These are phyloP conservation scores for Fonsecaea monophora DNA, from an alignment of 2,329 filamentous ascomycete species.

Conservation along the genomic window DNA sequence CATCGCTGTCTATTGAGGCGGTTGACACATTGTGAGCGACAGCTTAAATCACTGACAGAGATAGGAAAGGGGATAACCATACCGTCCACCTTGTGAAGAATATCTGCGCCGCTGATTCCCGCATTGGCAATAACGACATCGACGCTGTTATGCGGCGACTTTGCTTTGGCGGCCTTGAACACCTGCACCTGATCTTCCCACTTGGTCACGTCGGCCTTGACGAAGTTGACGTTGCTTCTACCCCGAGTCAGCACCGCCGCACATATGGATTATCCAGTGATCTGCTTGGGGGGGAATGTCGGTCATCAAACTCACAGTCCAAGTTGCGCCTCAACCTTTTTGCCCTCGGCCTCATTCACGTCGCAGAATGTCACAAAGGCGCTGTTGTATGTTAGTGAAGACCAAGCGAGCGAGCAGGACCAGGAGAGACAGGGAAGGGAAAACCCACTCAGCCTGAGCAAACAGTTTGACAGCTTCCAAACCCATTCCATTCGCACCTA, in stretches of 20 bases:
- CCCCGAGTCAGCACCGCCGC: neutral
- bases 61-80: too few relatives aligned
- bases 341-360: slow-evolving; percentile 51
- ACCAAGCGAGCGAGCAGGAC: too few relatives aligned
- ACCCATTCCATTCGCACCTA: neutral
- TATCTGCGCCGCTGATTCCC: slow-evolving; percentile 46
- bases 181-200: slow-evolving; percentile 54
- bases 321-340: slow-evolving; percentile 35
- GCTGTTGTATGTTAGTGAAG: neutral
- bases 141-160: slow-evolving; percentile 49
- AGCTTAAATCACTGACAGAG: too few relatives aligned
- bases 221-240: slow-evolving; percentile 41
- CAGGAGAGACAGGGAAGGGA: too few relatives aligned
- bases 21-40: too few relatives aligned
- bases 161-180: slow-evolving; percentile 50
- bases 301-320: slow-evolving; percentile 6
- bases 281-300: neutral
- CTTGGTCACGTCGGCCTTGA: slow-evolving; percentile 51
- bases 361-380: slow-evolving; percentile 36
- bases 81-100: too few relatives aligned
- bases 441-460: neutral
- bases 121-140: slow-evolving; percentile 51
- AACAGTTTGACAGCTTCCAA: neutral
- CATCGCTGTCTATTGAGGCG: too few relatives aligned
- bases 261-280: too few relatives aligned